Evolutionary conservation across 352 stramenopile genomes (phyloP), one percentile per base, ranked within the genome.

Genomic region (Globisporangium viniferum): DNA sequence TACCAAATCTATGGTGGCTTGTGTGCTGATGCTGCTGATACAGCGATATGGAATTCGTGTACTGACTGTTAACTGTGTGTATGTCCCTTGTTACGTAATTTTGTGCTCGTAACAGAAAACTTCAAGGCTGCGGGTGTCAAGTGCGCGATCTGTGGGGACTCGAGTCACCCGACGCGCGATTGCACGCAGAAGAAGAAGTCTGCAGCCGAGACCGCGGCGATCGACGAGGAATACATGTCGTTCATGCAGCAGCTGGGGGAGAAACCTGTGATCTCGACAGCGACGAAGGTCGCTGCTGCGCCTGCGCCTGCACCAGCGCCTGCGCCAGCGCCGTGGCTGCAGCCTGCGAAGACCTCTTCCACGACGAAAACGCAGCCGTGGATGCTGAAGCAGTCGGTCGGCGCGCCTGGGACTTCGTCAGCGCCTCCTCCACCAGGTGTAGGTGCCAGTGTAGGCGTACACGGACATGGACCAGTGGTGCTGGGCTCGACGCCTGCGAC

Each of bases 101-200:
- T 59, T 22, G 68, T 82, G 67, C 68, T 73, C 55, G 67, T 41
- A 78, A 68, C 67, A 55, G 86, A 87, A 59, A 82, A 79, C 2
- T 91, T 98, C 66, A 89, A 91, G 68, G 67, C 86, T 22, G 91
- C 92, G 41, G 81, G 96, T 41, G 86, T 99, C 20, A 97, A 97
- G 65, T 99, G 98, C 82, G 94, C 97, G 7, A 99, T 99, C 70
- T 99, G 98, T 81, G 98, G 98, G 22, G 98, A 99, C 74, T 97
- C 92, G 27, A 98, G 90, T 73, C 98, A 99, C 78, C 96, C 96
- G 10, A 99, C 98, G 18, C 78, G 97, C 44, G 98, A 99, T 89
- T 99, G 98, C 92, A 95, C 86, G 29, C 86, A 96, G 62, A 97
- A 94, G 63, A 82, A 78, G 33, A 88, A 92, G 63, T 89, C 81